Percentiles rank a stretch among this genome's conserved stretches.
These are phyloP conservation scores for Colletotrichum paranaense DNA, from an alignment of 2,329 filamentous ascomycete species.

Conservation along the genomic window DNA sequence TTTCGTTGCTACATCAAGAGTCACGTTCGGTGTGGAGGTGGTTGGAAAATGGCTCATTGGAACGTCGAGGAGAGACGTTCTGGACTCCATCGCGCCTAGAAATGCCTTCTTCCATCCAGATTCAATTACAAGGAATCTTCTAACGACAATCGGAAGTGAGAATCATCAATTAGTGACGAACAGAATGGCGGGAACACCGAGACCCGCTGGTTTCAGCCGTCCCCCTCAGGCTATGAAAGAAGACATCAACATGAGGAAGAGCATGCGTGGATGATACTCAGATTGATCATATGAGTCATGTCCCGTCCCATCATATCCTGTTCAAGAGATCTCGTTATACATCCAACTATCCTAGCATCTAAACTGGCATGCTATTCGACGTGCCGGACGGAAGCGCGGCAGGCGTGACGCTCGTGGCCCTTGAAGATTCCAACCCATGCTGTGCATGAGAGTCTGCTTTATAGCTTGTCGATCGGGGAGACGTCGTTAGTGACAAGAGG, in stretches of 20 bases:
- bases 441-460: background rate
- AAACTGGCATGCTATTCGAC: background rate
- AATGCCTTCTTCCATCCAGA: background rate
- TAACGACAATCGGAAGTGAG: background rate
- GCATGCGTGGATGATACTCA: background rate
- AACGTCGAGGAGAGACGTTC: background rate
- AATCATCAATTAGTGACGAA: background rate
- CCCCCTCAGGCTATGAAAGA: too few species aligned
- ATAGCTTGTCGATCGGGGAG: background rate
- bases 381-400: background rate
- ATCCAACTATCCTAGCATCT: background rate
- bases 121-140: background rate
- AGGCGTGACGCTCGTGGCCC: background rate
- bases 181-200: background rate
- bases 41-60: background rate
- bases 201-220: background rate
- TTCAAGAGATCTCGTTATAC: background rate
- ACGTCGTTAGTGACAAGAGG: background rate
- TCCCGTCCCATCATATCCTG: background rate
- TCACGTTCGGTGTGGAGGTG: background rate
- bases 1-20: background rate
- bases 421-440: background rate
- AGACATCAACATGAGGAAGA: background rate
- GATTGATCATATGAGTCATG: background rate
- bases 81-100: background rate